phyloP scores from a whole-genome alignment of 2,329 filamentous ascomycete species.

The Xylaria sp. region DNA sequence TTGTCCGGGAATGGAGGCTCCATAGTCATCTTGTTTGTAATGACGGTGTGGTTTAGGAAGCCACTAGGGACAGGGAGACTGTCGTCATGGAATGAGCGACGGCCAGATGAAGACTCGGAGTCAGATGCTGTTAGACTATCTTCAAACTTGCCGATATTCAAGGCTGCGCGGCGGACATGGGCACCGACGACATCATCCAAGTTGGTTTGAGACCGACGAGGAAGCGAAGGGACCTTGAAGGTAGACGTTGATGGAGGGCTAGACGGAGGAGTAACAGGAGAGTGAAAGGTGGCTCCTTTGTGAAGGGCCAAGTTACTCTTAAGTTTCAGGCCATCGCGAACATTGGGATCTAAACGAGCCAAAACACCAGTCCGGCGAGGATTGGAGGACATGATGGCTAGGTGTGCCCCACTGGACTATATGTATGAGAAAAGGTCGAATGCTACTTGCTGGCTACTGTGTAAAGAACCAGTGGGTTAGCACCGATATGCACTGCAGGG shows the following conservation, averaged over 20 bases:
- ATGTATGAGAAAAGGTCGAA: slow-evolving; percentile 37
- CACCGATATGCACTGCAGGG: slow-evolving; percentile 46
- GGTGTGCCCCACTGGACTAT: slow-evolving; percentile 41
- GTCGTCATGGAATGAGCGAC: slow-evolving; percentile 62
- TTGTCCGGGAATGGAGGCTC: slow-evolving; percentile 49
- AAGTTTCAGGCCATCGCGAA: slow-evolving; percentile 56
- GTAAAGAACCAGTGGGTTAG: slow-evolving; percentile 46
- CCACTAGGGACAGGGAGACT: slow-evolving; percentile 69
- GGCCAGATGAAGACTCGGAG: slow-evolving; percentile 51
- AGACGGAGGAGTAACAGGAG: slow-evolving; percentile 57
- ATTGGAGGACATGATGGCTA: slow-evolving; percentile 59
- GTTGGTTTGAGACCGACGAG: slow-evolving; percentile 74
- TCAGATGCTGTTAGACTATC: slow-evolving; percentile 64
- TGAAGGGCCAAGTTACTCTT: slow-evolving; percentile 69
- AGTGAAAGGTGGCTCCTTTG: slow-evolving; percentile 76
- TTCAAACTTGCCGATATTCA: slow-evolving; percentile 74
- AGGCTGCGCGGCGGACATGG: slow-evolving; percentile 73
- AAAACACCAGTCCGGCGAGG: slow-evolving; percentile 58
- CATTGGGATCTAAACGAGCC: slow-evolving; percentile 55
- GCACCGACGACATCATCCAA: slow-evolving; percentile 78
- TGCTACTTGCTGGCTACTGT: slow-evolving; percentile 42
- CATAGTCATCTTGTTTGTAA: slow-evolving; percentile 60
- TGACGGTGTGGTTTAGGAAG: slow-evolving; percentile 66
- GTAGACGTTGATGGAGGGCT: slow-evolving; percentile 49
- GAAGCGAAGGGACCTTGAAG: slow-evolving; percentile 63